These are phyloP conservation scores for Fusarium chlamydosporum DNA, from an alignment of 2,329 filamentous ascomycete genomes.

Conservation along the genomic window DNA sequence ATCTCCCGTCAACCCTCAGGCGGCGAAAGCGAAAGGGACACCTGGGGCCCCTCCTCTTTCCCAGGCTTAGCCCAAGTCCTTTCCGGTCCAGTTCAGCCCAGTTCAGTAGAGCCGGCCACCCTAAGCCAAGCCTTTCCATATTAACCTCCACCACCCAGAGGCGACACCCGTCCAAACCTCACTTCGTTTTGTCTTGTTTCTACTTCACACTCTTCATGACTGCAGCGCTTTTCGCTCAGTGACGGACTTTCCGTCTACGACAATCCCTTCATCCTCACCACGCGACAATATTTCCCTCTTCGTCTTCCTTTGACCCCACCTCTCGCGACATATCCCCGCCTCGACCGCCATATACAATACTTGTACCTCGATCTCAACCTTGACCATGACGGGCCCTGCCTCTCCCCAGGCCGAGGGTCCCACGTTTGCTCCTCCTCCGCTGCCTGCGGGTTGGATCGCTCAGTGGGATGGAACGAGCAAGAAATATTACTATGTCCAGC, in stretches of 20 bases:
- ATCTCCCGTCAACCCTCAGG: slow-evolving; percentile 33
- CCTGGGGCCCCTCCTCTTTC: slow-evolving; percentile 1
- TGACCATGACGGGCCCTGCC: slow-evolving; percentile 68
- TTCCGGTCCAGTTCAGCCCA: slow-evolving; percentile 39
- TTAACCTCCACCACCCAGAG: slow-evolving; percentile 44
- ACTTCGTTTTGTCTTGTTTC: slow-evolving; percentile 32
- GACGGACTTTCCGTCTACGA: slow-evolving; percentile 48
- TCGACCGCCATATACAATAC: slow-evolving; percentile 33
- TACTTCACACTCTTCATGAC: slow-evolving; percentile 44
- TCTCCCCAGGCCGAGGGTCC: slow-evolving; percentile 72
- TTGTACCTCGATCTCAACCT: slow-evolving; percentile 24
- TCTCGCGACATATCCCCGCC: slow-evolving; percentile 33
- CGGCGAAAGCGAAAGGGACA: slow-evolving; percentile 26
- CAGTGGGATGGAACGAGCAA: slow-evolving; percentile 75
- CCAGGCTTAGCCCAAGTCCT: slow-evolving; percentile 7
- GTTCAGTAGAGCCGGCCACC: slow-evolving; percentile 16
- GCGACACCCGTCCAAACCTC: slow-evolving; percentile 45
- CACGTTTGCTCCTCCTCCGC: slow-evolving; percentile 70
- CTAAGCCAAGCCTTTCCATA: slow-evolving; percentile 35
- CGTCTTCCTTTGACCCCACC: slow-evolving; percentile 21
- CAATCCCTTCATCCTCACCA: slow-evolving; percentile 22
- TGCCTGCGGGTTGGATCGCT: slow-evolving; percentile 77
- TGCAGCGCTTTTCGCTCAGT: slow-evolving; percentile 47
- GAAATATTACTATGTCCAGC: slow-evolving; percentile 80
- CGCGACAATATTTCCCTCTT: slow-evolving; percentile 27